Evolutionary conservation across 257 asterid species (phyloP), one percentile per base, ranked within the genome.

Genomic region (Thymus quinquecostatus): DNA sequence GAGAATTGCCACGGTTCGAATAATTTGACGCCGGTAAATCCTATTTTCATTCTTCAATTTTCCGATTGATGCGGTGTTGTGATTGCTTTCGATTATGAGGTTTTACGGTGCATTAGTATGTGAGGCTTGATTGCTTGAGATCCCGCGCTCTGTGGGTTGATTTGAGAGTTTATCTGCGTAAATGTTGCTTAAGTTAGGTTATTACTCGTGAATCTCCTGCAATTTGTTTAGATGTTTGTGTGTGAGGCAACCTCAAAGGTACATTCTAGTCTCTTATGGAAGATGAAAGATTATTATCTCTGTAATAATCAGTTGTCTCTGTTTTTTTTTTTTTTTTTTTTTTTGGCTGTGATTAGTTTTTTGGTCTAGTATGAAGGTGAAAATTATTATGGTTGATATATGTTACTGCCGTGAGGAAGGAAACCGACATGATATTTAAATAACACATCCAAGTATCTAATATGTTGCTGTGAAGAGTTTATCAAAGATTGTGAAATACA

Each of bases 1-100:
- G 88, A 70, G 65, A 72, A 76, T 76, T 79, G 66, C 70, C 63
- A 71, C 21, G 80, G 71, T 3, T 65, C 68, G 64, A 80, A 10
- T 49, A 74, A 74, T 71, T 71, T 30, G 60, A 49, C 67, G 30
- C 69, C 57, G 81, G 92, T 89, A 81, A 69, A 58, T 61, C 33
- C 3, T 53, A 57, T 10, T 27, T 4, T 34, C 74, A 66, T 9
- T 3, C 60, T 67, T 58, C 29, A 14, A 58, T 12, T 33, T 53
- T 64, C 58, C 49, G 63, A 45, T 71, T 10, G 40, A 60, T 50
- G 40, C 5, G 40, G 4, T 36, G 13, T 27, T 38, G 73, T 43
- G 21, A 2, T 45, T 1, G 58, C 14, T 34, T 2, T n/a, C n/a
- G 48, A 43, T 13, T 44, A 44, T 28, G 63, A 21, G 55, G 48